A percentile compares a stretch with the other conserved stretches of the same genome.
These are phyloP conservation scores for Phytopythium chamaehyphon DNA, from an alignment of 352 stramenopile species.

Conservation along the genomic window DNA sequence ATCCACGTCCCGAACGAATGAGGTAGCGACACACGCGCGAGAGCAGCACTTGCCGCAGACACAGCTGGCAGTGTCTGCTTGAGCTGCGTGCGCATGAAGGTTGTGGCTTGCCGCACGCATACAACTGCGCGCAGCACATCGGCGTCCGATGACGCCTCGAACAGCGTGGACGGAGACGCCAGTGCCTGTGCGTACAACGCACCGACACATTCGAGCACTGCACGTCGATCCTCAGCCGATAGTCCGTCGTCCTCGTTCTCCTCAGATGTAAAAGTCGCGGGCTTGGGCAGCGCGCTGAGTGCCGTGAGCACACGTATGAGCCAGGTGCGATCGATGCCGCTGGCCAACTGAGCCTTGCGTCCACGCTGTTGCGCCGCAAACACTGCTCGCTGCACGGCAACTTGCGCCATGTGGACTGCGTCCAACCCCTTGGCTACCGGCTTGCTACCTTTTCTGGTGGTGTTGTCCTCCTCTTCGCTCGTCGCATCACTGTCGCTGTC, in stretches of 20 bases:
- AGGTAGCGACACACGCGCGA: constrained; percentile 25
- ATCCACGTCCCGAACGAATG: constrained; percentile 45
- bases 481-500: constrained; percentile 37
- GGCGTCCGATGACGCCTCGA: constrained; percentile 16
- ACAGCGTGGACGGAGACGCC: constrained; percentile 15
- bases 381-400: constrained; percentile 30
- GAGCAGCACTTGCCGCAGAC: constrained; percentile 17
- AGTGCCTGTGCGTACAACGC: constrained; percentile 56
- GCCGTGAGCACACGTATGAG: constrained; percentile 38
- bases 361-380: constrained; percentile 35
- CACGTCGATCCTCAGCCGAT: constrained; percentile 19
- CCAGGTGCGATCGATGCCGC: constrained; percentile 26
- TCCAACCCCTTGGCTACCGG: constrained; percentile 15
- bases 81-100: constrained; percentile 54
- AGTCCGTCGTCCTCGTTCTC: constrained; percentile 38
- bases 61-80: constrained; percentile 39
- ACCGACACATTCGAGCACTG: constrained; percentile 39
- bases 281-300: constrained; percentile 37
- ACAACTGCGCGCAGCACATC: constrained; percentile 22
- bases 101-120: constrained; percentile 45
- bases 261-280: constrained; percentile 27
- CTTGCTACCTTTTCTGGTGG: constrained; percentile 3
- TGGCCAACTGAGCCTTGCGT: constrained; percentile 13
- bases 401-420: constrained; percentile 25
- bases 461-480: constrained; percentile 28